Conservation (phyloP, 2,329 filamentous ascomycete genomes). For the Botrytis galanthina region DNA sequence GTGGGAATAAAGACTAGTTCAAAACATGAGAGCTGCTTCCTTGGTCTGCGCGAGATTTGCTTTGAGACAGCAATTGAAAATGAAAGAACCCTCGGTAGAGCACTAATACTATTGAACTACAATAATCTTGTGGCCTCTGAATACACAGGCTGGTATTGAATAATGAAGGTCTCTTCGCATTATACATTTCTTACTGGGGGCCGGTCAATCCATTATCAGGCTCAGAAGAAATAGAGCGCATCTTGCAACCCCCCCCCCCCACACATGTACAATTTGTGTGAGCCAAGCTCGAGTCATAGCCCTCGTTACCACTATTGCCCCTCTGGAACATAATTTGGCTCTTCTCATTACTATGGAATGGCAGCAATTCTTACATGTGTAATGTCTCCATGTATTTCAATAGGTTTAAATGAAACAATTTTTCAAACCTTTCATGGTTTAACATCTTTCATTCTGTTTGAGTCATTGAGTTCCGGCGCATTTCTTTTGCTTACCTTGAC, state of each 20-base stretch:
- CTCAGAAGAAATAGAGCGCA: neutral
- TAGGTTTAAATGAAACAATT: neutral
- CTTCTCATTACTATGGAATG: neutral
- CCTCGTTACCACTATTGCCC: neutral
- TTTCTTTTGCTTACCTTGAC: neutral
- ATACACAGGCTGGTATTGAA: neutral
- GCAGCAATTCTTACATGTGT: neutral
- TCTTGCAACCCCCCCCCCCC: neutral
- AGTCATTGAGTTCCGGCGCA: neutral
- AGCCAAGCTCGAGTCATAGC: neutral
- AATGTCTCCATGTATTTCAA: neutral
- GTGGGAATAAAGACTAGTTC: rapidly evolving
- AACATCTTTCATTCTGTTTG: neutral
- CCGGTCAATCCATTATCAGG: neutral
- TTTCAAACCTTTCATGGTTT: neutral
- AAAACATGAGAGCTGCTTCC: neutral
- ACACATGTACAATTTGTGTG: neutral
- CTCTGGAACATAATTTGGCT: neutral
- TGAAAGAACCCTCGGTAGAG: neutral
- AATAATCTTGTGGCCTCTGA: neutral
- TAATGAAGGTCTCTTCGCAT: neutral
- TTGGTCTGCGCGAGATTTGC: neutral
- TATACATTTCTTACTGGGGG: neutral
- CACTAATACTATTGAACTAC: neutral
- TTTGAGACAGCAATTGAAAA: neutral